Percentiles rank a stretch among this genome's conserved stretches.
Evolutionary conservation across 2,329 filamentous ascomycete species (phyloP).

Genomic region (Hypomyces perniciosus): DNA sequence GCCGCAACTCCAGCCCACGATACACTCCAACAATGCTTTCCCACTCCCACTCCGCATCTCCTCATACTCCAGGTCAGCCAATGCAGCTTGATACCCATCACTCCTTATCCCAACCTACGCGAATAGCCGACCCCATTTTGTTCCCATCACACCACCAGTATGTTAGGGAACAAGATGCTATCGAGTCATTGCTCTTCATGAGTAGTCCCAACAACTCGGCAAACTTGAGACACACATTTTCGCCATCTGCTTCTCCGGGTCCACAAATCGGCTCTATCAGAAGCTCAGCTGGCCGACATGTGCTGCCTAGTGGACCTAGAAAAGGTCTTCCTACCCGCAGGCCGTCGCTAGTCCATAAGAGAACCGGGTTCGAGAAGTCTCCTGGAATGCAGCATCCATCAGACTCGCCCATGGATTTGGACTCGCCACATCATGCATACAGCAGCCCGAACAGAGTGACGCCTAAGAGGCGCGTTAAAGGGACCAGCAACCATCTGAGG

Average conservation of each 20-base stretch:
- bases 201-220: slow-evolving; percentile 69
- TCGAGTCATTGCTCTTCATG: slow-evolving; percentile 76
- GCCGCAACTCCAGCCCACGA: slow-evolving; percentile 45
- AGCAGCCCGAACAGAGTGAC: slow-evolving; percentile 28
- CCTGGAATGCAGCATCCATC: slow-evolving; percentile 30
- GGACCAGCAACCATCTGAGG: slow-evolving; percentile 30
- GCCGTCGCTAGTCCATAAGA: slow-evolving; percentile 36
- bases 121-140: slow-evolving; percentile 46
- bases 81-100: slow-evolving; percentile 24
- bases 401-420: slow-evolving; percentile 43
- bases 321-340: slow-evolving; percentile 48
- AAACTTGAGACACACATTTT: slow-evolving; percentile 52
- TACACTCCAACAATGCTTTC: slow-evolving; percentile 47
- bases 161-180: slow-evolving; percentile 70
- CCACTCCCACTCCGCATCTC: slow-evolving; percentile 42
- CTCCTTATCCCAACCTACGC: slow-evolving; percentile 24
- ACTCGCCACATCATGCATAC: slow-evolving; percentile 28
- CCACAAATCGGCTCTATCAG: slow-evolving; percentile 17
- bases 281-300: slow-evolving; percentile 22
- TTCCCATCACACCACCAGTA: slow-evolving; percentile 63
- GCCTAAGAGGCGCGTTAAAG: slow-evolving; percentile 39
- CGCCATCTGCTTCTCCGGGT: slow-evolving; percentile 34
- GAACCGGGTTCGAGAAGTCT: slow-evolving; percentile 44
- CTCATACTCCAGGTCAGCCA: slow-evolving; percentile 36
- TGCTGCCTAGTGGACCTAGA: slow-evolving; percentile 44